A percentile compares a stretch with the other conserved stretches of the same genome.
Evolutionary conservation across 306 rosid genomes (phyloP).

Genomic region (Prunus mume): DNA sequence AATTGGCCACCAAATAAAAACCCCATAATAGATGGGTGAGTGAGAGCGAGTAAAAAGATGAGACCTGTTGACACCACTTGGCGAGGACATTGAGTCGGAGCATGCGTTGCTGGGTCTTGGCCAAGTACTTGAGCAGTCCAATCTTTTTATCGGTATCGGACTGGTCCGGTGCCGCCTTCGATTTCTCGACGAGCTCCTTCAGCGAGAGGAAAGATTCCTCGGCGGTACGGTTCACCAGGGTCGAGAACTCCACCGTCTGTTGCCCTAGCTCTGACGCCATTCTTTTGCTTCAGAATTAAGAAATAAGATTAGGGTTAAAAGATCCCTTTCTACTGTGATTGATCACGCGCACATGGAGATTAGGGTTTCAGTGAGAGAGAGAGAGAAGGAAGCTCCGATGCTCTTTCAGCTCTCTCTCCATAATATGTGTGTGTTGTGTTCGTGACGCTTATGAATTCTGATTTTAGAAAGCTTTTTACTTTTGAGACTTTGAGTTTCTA

Average conservation of each 20-base stretch:
- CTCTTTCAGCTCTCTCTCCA: conserved; percentile 2
- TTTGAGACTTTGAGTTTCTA: background rate
- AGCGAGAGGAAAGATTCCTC: conserved; percentile 73
- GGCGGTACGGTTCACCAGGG: conserved; percentile 73
- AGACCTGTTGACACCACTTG: conserved; percentile 96
- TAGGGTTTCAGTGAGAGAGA: background rate
- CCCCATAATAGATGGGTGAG: background rate
- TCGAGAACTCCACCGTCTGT: conserved; percentile 86
- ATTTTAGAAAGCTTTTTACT: background rate
- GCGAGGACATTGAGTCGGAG: conserved; percentile 92
- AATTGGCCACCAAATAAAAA: conserved; percentile 6
- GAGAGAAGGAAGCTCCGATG: background rate
- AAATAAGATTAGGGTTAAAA: background rate
- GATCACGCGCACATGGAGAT: background rate
- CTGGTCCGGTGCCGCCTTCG: conserved; percentile 53
- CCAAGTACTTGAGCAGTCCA: conserved; percentile 72
- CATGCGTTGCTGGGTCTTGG: conserved; percentile 95
- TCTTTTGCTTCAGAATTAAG: background rate
- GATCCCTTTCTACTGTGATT: background rate
- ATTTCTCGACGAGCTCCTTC: conserved; percentile 82
- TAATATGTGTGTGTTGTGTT: background rate
- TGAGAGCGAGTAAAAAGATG: background rate
- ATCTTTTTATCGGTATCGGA: conserved; percentile 87
- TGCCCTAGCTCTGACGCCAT: conserved; percentile 97
- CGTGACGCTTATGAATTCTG: background rate